Evolutionary conservation across 345 rosid species (phyloP).

Genomic region (Citrus cavaleriei): DNA sequence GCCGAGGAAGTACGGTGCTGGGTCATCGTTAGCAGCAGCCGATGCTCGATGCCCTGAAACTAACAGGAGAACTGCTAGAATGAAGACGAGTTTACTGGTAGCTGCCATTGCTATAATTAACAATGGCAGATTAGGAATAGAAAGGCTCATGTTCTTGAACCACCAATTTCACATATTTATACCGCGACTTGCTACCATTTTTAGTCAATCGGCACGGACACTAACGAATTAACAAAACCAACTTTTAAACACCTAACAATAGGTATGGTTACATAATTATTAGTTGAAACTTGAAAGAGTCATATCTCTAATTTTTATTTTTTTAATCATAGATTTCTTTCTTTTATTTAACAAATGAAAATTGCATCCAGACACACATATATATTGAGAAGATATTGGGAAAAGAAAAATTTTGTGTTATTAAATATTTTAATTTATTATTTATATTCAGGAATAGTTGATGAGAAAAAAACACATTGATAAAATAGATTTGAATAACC

Average conservation of each 20-base stretch:
- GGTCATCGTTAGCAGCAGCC: neutral
- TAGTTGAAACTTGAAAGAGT: too few relatives aligned
- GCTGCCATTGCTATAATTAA: neutral
- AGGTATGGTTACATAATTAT: neutral
- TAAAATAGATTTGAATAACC: too few relatives aligned
- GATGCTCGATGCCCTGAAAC: neutral
- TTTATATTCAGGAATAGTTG: too few relatives aligned
- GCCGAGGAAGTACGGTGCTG: conserved; percentile 31
- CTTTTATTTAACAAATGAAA: too few relatives aligned
- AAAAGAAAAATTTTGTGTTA: too few relatives aligned
- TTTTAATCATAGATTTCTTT: too few relatives aligned
- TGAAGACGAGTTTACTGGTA: neutral
- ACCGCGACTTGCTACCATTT: neutral
- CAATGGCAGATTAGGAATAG: neutral
- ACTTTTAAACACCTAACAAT: neutral
- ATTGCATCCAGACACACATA: too few relatives aligned
- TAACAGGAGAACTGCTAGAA: neutral
- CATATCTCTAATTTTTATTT: too few relatives aligned
- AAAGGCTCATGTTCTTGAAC: neutral
- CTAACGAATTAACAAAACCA: neutral
- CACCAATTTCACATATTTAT: neutral
- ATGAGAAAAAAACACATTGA: too few relatives aligned
- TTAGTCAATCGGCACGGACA: neutral
- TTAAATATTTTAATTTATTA: too few relatives aligned
- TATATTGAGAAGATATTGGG: too few relatives aligned